phyloP scores from a whole-genome alignment of 805 yeast species.

The Cyberlindnera americana region DNA sequence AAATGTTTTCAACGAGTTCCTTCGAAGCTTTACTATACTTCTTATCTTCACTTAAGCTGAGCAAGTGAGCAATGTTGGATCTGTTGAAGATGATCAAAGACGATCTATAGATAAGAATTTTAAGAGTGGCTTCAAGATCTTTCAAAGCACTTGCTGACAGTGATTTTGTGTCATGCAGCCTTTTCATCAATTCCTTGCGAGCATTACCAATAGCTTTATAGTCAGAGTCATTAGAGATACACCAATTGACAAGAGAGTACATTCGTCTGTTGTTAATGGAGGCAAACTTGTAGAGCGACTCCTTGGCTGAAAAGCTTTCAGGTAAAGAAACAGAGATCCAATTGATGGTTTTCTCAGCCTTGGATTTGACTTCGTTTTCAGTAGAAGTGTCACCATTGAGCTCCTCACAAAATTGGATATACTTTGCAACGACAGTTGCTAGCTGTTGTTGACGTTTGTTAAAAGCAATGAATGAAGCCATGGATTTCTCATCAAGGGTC shows the following conservation, averaged over 20 bases:
- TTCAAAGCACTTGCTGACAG: slow-evolving; percentile 36
- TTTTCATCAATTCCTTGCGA: slow-evolving; percentile 56
- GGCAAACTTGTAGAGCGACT: slow-evolving; percentile 50
- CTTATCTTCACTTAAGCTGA: slow-evolving; percentile 37
- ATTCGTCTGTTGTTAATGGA: slow-evolving; percentile 56
- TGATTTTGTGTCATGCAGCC: slow-evolving; percentile 49
- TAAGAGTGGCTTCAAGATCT: slow-evolving; percentile 50
- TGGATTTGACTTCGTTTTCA: slow-evolving; percentile 28
- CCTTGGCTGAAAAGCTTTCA: slow-evolving; percentile 42
- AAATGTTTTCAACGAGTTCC: slow-evolving; percentile 54
- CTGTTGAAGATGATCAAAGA: slow-evolving; percentile 61
- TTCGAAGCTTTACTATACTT: slow-evolving; percentile 39
- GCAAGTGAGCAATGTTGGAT: slow-evolving; percentile 53
- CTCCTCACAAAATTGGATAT: slow-evolving; percentile 47
- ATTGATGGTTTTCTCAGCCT: slow-evolving; percentile 50
- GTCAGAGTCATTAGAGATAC: slow-evolving; percentile 55
- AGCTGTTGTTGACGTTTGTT: slow-evolving; percentile 64
- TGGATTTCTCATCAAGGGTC: slow-evolving; percentile 53
- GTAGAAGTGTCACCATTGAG: slow-evolving; percentile 32
- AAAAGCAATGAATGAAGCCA: slow-evolving; percentile 64
- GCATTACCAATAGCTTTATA: slow-evolving; percentile 58
- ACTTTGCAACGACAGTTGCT: slow-evolving; percentile 46
- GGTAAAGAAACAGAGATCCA: slow-evolving; percentile 65
- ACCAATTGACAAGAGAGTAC: slow-evolving; percentile 50
- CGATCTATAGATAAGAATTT: slow-evolving; percentile 57